Conservation (phyloP, 2,329 filamentous ascomycete species). For the Aspergillus unguis region DNA sequence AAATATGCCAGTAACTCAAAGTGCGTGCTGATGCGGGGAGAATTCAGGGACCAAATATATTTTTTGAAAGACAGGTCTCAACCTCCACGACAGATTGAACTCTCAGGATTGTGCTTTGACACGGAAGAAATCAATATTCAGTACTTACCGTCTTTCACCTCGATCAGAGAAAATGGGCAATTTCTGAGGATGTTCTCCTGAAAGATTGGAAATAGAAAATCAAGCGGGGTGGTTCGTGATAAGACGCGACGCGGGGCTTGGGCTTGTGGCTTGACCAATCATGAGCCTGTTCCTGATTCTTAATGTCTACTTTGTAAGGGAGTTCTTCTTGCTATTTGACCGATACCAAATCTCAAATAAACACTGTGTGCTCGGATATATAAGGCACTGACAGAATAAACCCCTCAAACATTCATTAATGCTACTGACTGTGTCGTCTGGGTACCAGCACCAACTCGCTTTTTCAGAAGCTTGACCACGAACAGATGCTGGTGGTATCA, state of each 20-base stretch:
- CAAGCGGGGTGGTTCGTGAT: conserved; percentile 8
- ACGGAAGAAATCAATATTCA: not conserved
- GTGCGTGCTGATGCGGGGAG: too few relatives aligned
- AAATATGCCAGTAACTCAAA: too few relatives aligned
- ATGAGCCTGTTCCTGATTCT: not conserved
- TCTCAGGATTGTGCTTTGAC: not conserved
- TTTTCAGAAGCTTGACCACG: not conserved
- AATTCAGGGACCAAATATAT: too few relatives aligned
- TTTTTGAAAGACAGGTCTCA: too few relatives aligned
- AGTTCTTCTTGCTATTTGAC: too few relatives aligned
- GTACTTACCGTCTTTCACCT: not conserved
- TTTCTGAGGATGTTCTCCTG: not conserved
- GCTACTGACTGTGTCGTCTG: too few relatives aligned
- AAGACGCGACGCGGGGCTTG: conserved; percentile 7
- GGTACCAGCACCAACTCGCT: not conserved
- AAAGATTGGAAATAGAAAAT: not conserved
- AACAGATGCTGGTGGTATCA: not conserved
- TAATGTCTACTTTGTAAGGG: not conserved
- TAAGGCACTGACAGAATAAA: too few relatives aligned
- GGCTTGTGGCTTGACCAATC: conserved; percentile 2
- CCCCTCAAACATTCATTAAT: too few relatives aligned
- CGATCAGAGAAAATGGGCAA: not conserved
- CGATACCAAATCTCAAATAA: too few relatives aligned
- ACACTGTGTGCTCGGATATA: too few relatives aligned
- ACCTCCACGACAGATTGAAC: too few relatives aligned